Evolutionary conservation across 2,329 filamentous ascomycete species (phyloP).

Genomic region (Westerdykella aurantiaca): DNA sequence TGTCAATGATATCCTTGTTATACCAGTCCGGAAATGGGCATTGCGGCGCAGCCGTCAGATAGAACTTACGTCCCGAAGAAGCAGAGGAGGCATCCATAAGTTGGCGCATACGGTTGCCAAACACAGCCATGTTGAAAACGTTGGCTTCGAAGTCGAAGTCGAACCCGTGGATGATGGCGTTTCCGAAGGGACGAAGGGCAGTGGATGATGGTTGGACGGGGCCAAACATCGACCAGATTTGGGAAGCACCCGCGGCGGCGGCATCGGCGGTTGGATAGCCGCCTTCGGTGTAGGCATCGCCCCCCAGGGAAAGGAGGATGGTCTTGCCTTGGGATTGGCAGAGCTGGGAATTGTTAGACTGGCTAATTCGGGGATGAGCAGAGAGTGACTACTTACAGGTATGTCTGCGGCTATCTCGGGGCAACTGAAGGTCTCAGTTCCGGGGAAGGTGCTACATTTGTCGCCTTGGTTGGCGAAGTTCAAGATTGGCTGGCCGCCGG

Average conservation of each 20-base stretch:
- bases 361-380: too few species aligned
- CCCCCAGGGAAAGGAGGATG: constrained; percentile 66
- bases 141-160: constrained; percentile 68
- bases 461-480: constrained; percentile 63
- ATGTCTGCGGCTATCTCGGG: constrained; percentile 56
- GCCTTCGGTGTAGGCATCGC: constrained; percentile 63
- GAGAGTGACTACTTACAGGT: too few species aligned
- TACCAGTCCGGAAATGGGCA: constrained; percentile 61
- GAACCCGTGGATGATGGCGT: constrained; percentile 64
- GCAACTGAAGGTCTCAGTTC: constrained; percentile 56
- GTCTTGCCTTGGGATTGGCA: constrained; percentile 64
- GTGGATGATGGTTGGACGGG: constrained; percentile 42
- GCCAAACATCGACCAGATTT: constrained; percentile 67
- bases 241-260: constrained; percentile 47
- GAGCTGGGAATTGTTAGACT: constrained; percentile 18
- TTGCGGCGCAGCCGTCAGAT: constrained; percentile 62
- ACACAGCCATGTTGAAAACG: constrained; percentile 55
- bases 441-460: constrained; percentile 54
- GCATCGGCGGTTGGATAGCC: constrained; percentile 46
- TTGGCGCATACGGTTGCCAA: constrained; percentile 53
- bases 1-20: constrained; percentile 50
- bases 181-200: constrained; percentile 60
- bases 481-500: constrained; percentile 46
- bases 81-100: constrained; percentile 48
- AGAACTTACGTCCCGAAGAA: constrained; percentile 45